These are phyloP conservation scores for Phytophthora megakarya DNA, from an alignment of 352 stramenopile species.

Conservation along the genomic window DNA sequence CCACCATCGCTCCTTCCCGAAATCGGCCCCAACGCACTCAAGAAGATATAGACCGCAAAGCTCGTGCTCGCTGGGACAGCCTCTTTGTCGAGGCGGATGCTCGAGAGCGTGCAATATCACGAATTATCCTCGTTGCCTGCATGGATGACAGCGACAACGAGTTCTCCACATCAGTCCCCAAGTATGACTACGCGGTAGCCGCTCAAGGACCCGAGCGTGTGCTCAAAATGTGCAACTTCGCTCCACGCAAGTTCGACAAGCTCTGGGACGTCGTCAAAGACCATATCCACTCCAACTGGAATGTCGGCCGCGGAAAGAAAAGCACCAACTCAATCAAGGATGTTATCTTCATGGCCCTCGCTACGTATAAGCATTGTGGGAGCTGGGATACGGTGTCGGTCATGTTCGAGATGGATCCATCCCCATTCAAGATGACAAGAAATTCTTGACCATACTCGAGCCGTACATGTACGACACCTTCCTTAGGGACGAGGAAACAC, in stretches of 20 bases:
- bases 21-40: not conserved
- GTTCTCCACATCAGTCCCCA: not conserved
- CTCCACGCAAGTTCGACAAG: not conserved
- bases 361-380: too few species aligned
- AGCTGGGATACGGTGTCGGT: not conserved
- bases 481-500: too few species aligned
- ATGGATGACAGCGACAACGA: not conserved
- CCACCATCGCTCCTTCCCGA: not conserved
- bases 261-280: not conserved
- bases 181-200: slow-evolving; percentile 1
- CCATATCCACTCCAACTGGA: not conserved
- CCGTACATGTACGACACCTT: too few species aligned
- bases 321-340: not conserved
- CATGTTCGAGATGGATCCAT: not conserved
- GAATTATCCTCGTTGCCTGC: not conserved
- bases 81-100: not conserved
- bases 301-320: not conserved
- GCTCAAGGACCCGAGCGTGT: not conserved
- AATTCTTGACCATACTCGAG: too few species aligned
- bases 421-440: too few species aligned
- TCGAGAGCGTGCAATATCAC: not conserved
- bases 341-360: slow-evolving; percentile 7
- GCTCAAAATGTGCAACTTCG: slow-evolving; percentile 4
- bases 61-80: not conserved
- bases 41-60: not conserved